phyloP scores from a whole-genome alignment of 257 asterid genomes.

The Cinchona pubescens region DNA sequence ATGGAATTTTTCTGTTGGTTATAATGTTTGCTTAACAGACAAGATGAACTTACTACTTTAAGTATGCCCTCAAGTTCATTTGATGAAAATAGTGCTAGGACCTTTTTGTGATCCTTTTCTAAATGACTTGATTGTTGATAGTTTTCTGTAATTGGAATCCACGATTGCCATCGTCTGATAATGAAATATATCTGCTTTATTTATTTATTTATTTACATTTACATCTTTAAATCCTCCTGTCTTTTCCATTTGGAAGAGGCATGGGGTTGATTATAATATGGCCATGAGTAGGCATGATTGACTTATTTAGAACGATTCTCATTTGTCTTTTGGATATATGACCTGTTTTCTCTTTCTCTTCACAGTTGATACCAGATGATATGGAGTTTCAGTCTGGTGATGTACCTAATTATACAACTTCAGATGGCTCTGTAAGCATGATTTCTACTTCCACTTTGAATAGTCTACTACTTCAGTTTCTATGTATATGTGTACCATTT shows the following conservation, averaged over 20 bases:
- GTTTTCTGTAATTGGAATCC: not conserved
- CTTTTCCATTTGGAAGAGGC: too few species aligned
- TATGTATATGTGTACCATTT: not conserved
- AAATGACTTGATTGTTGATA: not conserved
- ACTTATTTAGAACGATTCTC: not conserved
- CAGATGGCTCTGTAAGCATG: slow-evolving; percentile 58
- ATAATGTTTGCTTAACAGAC: not conserved
- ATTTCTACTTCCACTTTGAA: not conserved
- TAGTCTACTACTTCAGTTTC: not conserved
- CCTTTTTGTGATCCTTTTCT: not conserved
- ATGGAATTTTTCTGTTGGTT: not conserved
- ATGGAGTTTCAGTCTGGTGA: slow-evolving; percentile 98
- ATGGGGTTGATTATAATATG: too few species aligned
- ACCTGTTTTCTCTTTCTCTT: not conserved
- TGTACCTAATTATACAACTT: slow-evolving; percentile 88
- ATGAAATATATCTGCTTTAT: not conserved
- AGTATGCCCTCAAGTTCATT: not conserved
- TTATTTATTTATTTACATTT: too few species aligned
- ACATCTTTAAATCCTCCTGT: not conserved
- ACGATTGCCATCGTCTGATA: not conserved
- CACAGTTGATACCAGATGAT: slow-evolving; percentile 88
- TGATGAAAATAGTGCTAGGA: too few species aligned
- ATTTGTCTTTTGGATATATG: not conserved
- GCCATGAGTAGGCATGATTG: not conserved
- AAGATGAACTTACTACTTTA: not conserved